phyloP scores from a whole-genome alignment of 257 asterid genomes.

The Petunia secreta region DNA sequence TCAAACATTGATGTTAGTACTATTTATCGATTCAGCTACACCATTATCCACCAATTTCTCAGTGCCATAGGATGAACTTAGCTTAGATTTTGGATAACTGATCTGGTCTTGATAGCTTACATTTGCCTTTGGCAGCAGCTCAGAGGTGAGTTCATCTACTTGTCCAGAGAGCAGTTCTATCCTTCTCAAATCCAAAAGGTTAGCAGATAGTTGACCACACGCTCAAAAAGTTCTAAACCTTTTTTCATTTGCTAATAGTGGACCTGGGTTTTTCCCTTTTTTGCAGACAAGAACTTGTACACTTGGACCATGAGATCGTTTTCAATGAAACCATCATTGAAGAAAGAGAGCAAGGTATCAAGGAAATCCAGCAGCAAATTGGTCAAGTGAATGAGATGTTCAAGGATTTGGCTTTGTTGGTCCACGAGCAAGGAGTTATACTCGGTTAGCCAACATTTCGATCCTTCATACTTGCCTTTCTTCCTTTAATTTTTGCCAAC shows the following conservation, averaged over 20 bases:
- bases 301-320: conserved; percentile 82
- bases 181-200: conserved; percentile 82
- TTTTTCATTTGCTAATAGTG: not conserved
- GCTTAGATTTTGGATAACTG: not conserved
- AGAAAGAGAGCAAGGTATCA: conserved; percentile 91
- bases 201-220: no score
- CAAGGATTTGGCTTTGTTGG: conserved; percentile 87
- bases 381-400: conserved; percentile 95
- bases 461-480: not conserved
- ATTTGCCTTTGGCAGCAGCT: conserved; percentile 26
- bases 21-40: not conserved
- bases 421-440: conserved; percentile 92
- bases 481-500: not conserved
- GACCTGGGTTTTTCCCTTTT: conserved; percentile 25
- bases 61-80: not conserved
- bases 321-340: conserved; percentile 85
- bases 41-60: not conserved
- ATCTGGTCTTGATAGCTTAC: not conserved
- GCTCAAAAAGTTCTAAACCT: no score
- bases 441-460: conserved; percentile 57
- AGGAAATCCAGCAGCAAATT: conserved; percentile 88
- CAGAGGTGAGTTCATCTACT: conserved; percentile 47
- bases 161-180: conserved; percentile 61
- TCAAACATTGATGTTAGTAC: not conserved
- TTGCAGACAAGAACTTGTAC: conserved; percentile 76